Evolutionary conservation across 768 basidiomycete genomes (phyloP), one percentile per base, ranked within the genome.

Genomic region (Boletus edulis): DNA sequence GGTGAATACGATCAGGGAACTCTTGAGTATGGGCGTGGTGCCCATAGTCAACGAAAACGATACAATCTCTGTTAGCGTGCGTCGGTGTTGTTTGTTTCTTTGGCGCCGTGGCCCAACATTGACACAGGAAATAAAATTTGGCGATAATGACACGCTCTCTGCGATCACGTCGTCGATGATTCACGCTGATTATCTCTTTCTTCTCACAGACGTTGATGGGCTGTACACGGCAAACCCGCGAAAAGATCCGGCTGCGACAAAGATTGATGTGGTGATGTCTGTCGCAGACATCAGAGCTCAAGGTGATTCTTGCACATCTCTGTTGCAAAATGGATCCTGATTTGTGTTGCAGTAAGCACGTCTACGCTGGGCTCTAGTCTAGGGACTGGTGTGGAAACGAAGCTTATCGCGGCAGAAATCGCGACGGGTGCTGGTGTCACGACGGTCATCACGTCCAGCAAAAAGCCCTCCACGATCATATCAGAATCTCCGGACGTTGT

Each of bases 1-100:
- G 0, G 91, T 94, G 53, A 98, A 97, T 64, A 98, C 97, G 0
- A 82, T 99, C 70, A 87, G 87, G 35, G 94, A 98, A 64, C 78
- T 99, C 12, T 74, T 99, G 27, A 83, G 83, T 4, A 90, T 98
- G 87, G 96, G 95, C 15, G 92, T 98, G 0, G 85, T 99, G 1
- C 97, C 97, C 3, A 98, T 99, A 59, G 94, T 99, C 51, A 99
- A 99, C 71, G 97, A 99, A 72, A 99, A 99, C 63, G 97, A 99
- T 69, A 98, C 97, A 0, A 86, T 99, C 35, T 96, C 95, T 22
- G 97, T 99, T 55, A 94, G 93, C 74, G 94, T 96, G 68, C 69
- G 91, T 83, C 8, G 29, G 24, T 34, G 18, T 18, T 39, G 15
- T 18, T n/a, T 14, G 0, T 8, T 6, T 7, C 4, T 6, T 14